phyloP scores from a whole-genome alignment of 805 yeast species.

The Clavispora carvajalis region DNA sequence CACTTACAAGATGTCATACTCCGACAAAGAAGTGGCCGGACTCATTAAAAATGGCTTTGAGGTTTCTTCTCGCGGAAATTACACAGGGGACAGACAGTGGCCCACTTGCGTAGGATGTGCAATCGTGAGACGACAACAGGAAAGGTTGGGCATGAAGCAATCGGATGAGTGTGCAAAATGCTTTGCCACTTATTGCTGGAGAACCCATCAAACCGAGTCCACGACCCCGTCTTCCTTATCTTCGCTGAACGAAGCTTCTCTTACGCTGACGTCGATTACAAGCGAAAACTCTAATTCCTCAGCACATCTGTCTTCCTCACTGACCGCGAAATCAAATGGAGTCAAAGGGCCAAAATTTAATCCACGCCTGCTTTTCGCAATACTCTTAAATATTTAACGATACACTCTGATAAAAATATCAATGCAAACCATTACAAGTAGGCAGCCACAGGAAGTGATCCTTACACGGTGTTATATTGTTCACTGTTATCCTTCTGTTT shows the following conservation, averaged over 20 bases:
- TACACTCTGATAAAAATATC: too few species aligned
- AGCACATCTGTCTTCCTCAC: too few species aligned
- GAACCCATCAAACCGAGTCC: conserved; percentile 11
- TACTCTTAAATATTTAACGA: too few species aligned
- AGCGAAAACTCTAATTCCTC: background rate
- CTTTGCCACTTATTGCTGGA: conserved; percentile 20
- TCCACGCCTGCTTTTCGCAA: too few species aligned
- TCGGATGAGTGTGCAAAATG: conserved; percentile 19
- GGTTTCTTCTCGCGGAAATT: conserved; percentile 15
- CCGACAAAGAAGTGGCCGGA: conserved; percentile 11
- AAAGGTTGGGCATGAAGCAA: conserved; percentile 17
- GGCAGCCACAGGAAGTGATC: too few species aligned
- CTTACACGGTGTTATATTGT: too few species aligned
- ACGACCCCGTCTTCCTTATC: background rate
- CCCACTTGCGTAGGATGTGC: conserved; percentile 24
- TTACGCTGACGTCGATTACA: background rate
- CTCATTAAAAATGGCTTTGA: conserved; percentile 19
- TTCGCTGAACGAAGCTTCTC: background rate
- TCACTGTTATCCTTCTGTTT: too few species aligned
- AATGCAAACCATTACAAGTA: too few species aligned
- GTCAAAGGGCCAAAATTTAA: too few species aligned
- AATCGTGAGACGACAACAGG: conserved; percentile 20
- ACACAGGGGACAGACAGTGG: conserved; percentile 17
- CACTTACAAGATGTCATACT: conserved; percentile 20
- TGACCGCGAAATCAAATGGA: too few species aligned